Base-by-base conservation (phyloP, 192 early-diverging fungal genomes). In the Linnemannia hyalina region DNA sequence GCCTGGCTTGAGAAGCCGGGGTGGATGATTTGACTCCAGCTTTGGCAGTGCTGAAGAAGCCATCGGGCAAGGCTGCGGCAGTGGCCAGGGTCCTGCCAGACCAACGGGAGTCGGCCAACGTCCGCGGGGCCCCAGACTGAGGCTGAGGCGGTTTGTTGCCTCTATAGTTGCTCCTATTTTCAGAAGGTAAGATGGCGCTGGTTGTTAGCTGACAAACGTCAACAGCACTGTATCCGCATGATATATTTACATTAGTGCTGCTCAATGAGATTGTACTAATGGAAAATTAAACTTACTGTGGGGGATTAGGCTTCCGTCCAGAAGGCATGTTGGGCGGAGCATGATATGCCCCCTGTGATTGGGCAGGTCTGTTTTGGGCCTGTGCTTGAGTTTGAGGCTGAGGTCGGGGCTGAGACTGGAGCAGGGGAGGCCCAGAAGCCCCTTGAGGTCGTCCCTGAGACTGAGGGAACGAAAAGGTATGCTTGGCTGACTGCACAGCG, bases 11-110 rank as follows among this genome's bases (percentile, higher is more conserved):
- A 44, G 81, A 36, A 26, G 75, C 22, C 15, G 80, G 26, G 7
- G 35, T 57, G 3, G 55, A 23, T 44, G 75, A n/a, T 71, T 26
- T 10, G 22, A 72, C 38, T 16, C 41, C 47, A 13, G 60, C 52
- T 26, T 85, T 80, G 49, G 83, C 78, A 10, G 78, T 85, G 20
- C 71, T 36, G 15, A 86, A 86, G 36, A 86, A 86, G 11, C 63
- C 84, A 1, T 74, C 75, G n/a, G 84, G 79, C 29, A 86, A 35
- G 10, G 46, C 36, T 26, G 54, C 60, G 4, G 84, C 47, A 10
- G 78, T 81, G 18, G 55, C 70, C 54, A 86, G 40, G 36, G 78
- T 2, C 44, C 47, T 55, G 38, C 84, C 84, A 26, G 78, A 68
- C 84, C 84, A 86, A 4, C 84, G 75, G 0, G 74, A 77, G 1